A percentile compares a stretch with the other conserved stretches of the same genome.
Evolutionary conservation across 257 asterid species (phyloP).

Genomic region (Fraxinus excelsior): DNA sequence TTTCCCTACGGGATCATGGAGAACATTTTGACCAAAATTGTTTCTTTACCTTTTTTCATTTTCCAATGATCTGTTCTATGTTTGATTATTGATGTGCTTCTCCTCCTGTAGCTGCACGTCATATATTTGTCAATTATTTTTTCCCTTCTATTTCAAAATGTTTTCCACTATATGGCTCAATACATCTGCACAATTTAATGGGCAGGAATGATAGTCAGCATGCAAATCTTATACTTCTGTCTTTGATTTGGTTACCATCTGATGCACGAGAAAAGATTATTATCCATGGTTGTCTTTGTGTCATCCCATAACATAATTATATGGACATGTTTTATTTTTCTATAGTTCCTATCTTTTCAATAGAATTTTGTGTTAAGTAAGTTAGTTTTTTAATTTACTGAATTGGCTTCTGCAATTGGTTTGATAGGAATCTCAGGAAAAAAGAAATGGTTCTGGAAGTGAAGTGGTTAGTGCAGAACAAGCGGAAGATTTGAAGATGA

Average conservation of each 20-base stretch:
- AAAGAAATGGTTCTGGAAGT: constrained; percentile 46
- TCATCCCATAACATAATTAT: neutral
- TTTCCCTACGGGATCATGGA: constrained; percentile 7
- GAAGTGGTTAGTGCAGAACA: constrained; percentile 81
- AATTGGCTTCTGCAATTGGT: constrained; percentile 23
- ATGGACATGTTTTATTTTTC: neutral
- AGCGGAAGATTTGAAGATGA: constrained; percentile 84
- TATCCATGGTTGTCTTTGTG: neutral
- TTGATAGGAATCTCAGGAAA: constrained; percentile 55
- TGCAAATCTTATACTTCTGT: neutral
- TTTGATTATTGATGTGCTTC: neutral
- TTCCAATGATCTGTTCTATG: neutral
- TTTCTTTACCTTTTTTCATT: neutral
- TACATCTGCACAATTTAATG: neutral
- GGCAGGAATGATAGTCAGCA: neutral
- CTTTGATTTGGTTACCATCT: neutral
- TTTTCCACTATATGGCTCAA: neutral
- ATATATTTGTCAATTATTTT: neutral
- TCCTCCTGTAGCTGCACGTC: neutral
- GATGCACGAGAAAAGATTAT: neutral
- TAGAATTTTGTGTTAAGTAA: constrained; percentile 14
- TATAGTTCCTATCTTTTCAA: constrained; percentile 2
- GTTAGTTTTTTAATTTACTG: constrained; percentile 17
- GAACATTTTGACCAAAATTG: neutral
- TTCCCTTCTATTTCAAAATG: neutral